Conservation (phyloP, 2,329 filamentous ascomycete species). For the Emydomyces testavorans region DNA sequence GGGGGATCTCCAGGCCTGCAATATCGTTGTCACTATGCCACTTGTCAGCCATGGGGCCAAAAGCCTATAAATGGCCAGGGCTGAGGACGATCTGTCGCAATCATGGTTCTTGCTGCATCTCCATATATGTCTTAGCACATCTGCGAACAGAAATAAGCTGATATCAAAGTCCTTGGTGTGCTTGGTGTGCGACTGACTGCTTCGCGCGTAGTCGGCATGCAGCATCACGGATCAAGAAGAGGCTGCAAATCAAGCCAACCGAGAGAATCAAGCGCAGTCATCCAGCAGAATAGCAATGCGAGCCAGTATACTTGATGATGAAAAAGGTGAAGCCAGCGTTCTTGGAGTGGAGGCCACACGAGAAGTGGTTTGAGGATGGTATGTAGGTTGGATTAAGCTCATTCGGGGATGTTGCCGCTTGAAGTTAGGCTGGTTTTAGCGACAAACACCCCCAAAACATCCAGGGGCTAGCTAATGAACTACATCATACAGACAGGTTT, state of each 20-base stretch:
- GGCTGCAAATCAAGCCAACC: neutral
- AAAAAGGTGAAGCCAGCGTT: neutral
- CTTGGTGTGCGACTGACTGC: no score
- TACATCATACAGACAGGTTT: no score
- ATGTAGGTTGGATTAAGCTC: neutral
- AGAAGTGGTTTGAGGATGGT: neutral
- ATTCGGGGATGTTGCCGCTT: neutral
- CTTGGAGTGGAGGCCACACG: neutral
- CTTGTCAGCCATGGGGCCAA: slow-evolving; percentile 5
- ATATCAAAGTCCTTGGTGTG: neutral
- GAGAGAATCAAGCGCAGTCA: neutral
- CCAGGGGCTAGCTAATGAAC: neutral
- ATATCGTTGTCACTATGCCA: neutral
- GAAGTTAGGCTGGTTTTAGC: no score
- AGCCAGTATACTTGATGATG: neutral
- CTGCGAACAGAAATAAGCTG: neutral
- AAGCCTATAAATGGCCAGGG: slow-evolving; percentile 2
- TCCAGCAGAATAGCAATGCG: neutral
- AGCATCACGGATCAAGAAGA: neutral
- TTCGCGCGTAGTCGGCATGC: neutral
- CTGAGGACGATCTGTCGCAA: neutral
- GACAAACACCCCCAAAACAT: neutral
- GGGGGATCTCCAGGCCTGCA: slow-evolving; percentile 3
- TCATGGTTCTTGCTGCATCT: neutral
- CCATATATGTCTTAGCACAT: slow-evolving; percentile 1